Conservation (phyloP, 805 yeast species). For the Teunomyces gatunensis region DNA sequence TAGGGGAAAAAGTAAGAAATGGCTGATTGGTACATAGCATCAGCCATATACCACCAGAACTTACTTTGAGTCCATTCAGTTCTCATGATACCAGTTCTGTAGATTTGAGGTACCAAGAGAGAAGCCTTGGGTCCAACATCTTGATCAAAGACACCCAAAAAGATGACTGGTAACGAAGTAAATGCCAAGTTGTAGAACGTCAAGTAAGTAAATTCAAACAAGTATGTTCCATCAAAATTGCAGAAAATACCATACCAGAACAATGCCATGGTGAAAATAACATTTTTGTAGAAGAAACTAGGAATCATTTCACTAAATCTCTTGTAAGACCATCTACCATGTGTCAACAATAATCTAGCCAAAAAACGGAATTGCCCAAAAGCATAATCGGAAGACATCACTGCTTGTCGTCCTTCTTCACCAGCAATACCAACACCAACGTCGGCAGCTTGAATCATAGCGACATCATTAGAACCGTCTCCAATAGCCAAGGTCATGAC, state of each 20-base stretch:
- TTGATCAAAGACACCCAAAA: slow-evolving; percentile 71
- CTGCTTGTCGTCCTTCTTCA: slow-evolving; percentile 85
- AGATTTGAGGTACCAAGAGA: slow-evolving; percentile 66
- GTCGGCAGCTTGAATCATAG: slow-evolving; percentile 85
- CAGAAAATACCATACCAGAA: slow-evolving; percentile 75
- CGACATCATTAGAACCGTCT: slow-evolving; percentile 85
- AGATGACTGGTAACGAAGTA: slow-evolving; percentile 75
- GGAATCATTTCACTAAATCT: slow-evolving; percentile 77
- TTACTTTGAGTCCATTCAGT: slow-evolving; percentile 58
- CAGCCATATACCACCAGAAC: slow-evolving; percentile 61
- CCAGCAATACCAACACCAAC: slow-evolving; percentile 87
- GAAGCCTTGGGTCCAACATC: slow-evolving; percentile 68
- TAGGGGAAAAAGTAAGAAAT: slow-evolving; percentile 69
- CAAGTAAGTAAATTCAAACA: slow-evolving; percentile 74
- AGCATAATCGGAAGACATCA: slow-evolving; percentile 82
- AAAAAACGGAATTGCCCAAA: slow-evolving; percentile 75
- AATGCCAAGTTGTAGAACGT: slow-evolving; percentile 79
- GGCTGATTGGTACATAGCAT: slow-evolving; percentile 71
- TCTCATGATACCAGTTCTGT: slow-evolving; percentile 64
- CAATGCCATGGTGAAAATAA: slow-evolving; percentile 66
- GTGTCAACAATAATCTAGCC: slow-evolving; percentile 63
- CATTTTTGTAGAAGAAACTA: slow-evolving; percentile 74
- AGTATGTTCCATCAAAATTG: slow-evolving; percentile 71
- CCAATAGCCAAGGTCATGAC: slow-evolving; percentile 83
- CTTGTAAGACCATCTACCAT: slow-evolving; percentile 82